Conservation (phyloP, 768 basidiomycete species). For the Hirschioporus abietinus region DNA sequence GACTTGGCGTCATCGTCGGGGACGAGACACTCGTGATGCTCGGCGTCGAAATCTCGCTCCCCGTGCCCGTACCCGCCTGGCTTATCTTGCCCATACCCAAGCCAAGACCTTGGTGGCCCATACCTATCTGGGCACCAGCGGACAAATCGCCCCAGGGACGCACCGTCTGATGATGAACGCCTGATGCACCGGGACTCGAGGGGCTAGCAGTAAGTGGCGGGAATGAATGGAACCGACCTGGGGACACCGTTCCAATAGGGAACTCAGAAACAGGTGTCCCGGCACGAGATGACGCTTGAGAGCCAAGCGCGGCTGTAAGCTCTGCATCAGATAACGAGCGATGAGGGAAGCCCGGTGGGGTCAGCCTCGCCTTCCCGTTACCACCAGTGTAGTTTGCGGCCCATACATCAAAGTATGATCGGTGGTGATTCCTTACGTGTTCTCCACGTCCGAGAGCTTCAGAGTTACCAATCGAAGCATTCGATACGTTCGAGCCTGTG, state of each 20-base stretch:
- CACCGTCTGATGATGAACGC: neutral
- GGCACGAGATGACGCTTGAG: neutral
- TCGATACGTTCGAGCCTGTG: neutral
- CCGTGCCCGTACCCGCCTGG: neutral
- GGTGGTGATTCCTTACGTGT: slow-evolving; percentile 43
- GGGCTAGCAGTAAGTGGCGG: neutral
- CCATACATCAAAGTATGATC: slow-evolving; percentile 48
- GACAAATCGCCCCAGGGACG: neutral
- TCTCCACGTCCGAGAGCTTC: neutral
- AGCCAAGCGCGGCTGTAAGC: neutral
- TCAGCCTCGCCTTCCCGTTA: slow-evolving; percentile 31
- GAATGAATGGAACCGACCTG: slow-evolving; percentile 6
- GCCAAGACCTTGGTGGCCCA: neutral
- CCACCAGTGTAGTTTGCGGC: slow-evolving; percentile 16
- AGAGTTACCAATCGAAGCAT: neutral
- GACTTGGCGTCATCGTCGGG: slow-evolving; percentile 4
- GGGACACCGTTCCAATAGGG: neutral
- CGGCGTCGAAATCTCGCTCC: slow-evolving; percentile 40
- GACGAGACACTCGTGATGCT: slow-evolving; percentile 25
- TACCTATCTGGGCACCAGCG: neutral
- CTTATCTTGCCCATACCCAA: neutral
- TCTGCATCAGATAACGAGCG: slow-evolving; percentile 4
- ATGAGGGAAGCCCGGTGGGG: slow-evolving; percentile 44
- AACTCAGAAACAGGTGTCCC: neutral
- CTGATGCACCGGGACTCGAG: neutral